Evolutionary conservation across 495 filamentous ascomycete genomes (phyloP).

Genomic region (Aspergillus kassunensis): DNA sequence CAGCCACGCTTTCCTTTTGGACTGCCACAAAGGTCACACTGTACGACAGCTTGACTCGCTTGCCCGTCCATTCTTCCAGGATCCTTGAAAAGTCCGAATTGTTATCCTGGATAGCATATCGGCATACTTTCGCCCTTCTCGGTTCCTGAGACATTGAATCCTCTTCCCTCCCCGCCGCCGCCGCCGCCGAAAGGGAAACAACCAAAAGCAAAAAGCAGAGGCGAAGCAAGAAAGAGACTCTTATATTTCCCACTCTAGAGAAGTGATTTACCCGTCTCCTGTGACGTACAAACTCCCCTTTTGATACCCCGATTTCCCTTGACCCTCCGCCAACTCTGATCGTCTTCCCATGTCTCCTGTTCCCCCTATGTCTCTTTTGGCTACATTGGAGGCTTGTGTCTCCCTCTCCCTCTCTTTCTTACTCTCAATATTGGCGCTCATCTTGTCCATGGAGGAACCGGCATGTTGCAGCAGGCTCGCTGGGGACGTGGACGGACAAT

Average conservation of each 20-base stretch:
- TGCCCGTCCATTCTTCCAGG: not conserved
- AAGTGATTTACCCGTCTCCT: conserved; percentile 4
- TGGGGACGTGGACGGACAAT: conserved; percentile 5
- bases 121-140: conserved; percentile 24
- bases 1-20: conserved; percentile 6
- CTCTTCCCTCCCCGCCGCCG: not conserved
- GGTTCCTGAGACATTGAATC: conserved; percentile 3
- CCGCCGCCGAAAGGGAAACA: conserved; percentile 5
- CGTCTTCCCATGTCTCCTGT: not conserved
- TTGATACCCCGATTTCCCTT: conserved; percentile 8
- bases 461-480: conserved; percentile 4
- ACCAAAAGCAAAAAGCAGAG: conserved; percentile 12
- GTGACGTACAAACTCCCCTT: conserved; percentile 8
- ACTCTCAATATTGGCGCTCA: conserved; percentile 32
- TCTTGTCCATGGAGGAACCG: conserved; percentile 15
- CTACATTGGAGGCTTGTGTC: not conserved
- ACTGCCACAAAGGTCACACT: conserved; percentile 19
- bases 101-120: conserved; percentile 4
- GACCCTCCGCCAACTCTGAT: not conserved
- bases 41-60: conserved; percentile 1
- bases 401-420: conserved; percentile 1
- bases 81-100: too few relatives aligned
- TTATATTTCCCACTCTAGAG: conserved; percentile 7
- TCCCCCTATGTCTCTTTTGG: conserved; percentile 2
- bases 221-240: conserved; percentile 11